Percentiles rank a stretch among this genome's conserved stretches.
Conservation (phyloP, 768 basidiomycete genomes). For the Ephemerocybe angulata region DNA sequence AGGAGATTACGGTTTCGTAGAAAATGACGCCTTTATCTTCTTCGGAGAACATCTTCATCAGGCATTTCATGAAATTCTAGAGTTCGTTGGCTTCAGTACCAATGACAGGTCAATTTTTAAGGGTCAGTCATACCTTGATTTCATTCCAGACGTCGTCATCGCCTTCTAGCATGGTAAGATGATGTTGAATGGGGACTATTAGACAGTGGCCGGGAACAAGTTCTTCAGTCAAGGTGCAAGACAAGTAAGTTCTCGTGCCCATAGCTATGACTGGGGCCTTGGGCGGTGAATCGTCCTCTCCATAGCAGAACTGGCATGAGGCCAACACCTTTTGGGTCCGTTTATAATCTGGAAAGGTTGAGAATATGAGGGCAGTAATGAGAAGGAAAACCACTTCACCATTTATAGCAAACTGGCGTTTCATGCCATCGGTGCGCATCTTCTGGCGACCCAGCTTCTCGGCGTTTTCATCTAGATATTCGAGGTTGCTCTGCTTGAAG, state of each 20-base stretch:
- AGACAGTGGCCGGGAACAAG: constrained; percentile 90
- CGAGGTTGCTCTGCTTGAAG: constrained; percentile 68
- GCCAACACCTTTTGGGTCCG: constrained; percentile 88
- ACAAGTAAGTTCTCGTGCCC: constrained; percentile 89
- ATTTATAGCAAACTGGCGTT: constrained; percentile 93
- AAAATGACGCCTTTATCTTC: constrained; percentile 94
- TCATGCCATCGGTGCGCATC: constrained; percentile 96
- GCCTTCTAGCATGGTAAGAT: constrained; percentile 84
- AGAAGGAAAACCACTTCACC: constrained; percentile 44
- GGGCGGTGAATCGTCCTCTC: constrained; percentile 88
- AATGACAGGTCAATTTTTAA: background rate
- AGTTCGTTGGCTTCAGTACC: background rate
- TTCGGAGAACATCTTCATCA: constrained; percentile 92
- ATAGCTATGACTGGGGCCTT: constrained; percentile 86
- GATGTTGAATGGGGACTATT: constrained; percentile 95
- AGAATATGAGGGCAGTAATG: background rate
- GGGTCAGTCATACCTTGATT: constrained; percentile 59
- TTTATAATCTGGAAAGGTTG: constrained; percentile 70
- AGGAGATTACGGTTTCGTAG: constrained; percentile 86
- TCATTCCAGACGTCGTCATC: constrained; percentile 99
- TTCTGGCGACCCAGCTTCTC: constrained; percentile 89
- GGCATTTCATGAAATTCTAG: constrained; percentile 82
- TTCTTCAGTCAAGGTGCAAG: constrained; percentile 83
- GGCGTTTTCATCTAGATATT: constrained; percentile 96
- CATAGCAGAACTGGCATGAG: constrained; percentile 83